phyloP scores from a whole-genome alignment of 768 basidiomycete genomes.

The Xerocomus brunneocitrinus region DNA sequence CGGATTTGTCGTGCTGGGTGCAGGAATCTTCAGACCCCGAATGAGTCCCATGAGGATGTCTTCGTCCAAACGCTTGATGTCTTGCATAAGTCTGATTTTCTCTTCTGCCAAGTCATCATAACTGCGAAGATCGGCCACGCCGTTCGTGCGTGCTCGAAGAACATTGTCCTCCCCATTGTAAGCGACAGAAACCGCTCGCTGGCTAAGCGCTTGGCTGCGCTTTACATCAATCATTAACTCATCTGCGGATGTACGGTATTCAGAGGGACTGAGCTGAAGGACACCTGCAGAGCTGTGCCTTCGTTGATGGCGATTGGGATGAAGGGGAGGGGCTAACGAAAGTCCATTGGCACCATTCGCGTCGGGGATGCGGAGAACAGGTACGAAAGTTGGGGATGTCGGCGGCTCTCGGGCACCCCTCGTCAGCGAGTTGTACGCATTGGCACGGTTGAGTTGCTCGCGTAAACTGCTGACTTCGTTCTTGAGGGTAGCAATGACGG shows the following conservation, averaged over 20 bases:
- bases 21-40: constrained; percentile 88
- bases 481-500: constrained; percentile 84
- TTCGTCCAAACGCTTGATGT: constrained; percentile 84
- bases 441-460: constrained; percentile 94
- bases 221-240: constrained; percentile 74
- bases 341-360: constrained; percentile 40
- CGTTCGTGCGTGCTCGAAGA: constrained; percentile 60
- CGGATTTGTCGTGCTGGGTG: constrained; percentile 83
- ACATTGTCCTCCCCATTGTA: constrained; percentile 78
- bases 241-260: constrained; percentile 70
- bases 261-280: constrained; percentile 53
- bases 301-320: constrained; percentile 62
- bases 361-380: constrained; percentile 60
- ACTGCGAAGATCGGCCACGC: constrained; percentile 65
- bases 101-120: constrained; percentile 91
- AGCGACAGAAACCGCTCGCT: constrained; percentile 84
- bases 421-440: constrained; percentile 84
- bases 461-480: constrained; percentile 88
- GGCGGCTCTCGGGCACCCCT: constrained; percentile 71
- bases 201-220: constrained; percentile 64
- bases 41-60: constrained; percentile 90
- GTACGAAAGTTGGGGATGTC: constrained; percentile 81
- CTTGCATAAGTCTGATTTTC: constrained; percentile 91
- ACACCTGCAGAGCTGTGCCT: constrained; percentile 86
- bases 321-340: constrained; percentile 33